phyloP scores from a whole-genome alignment of 169 alveolate genomes.

The Plasmodium vivax region DNA sequence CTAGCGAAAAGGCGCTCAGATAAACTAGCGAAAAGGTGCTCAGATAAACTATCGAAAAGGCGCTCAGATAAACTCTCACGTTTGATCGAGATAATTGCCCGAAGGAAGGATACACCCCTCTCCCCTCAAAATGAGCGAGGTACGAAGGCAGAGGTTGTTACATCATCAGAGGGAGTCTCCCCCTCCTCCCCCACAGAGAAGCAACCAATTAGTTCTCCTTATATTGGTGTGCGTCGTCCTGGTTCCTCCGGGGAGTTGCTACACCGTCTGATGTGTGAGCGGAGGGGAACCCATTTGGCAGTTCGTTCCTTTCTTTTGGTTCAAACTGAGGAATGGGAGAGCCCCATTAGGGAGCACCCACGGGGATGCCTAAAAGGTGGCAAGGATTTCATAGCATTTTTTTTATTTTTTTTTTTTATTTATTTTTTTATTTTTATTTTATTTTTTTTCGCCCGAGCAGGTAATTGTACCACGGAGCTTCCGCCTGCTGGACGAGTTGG shows the following conservation, averaged over 20 bases:
- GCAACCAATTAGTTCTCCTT: background rate
- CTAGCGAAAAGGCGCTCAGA: background rate
- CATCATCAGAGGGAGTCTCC: background rate
- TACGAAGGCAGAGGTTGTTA: background rate
- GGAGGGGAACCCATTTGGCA: background rate
- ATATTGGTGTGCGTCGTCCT: background rate
- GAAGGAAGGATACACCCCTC: background rate
- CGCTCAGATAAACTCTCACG: background rate
- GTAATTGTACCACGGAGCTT: slow-evolving; percentile 97
- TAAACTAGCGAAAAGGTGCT: background rate
- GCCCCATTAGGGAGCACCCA: background rate
- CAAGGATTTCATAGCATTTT: slow-evolving; percentile 2
- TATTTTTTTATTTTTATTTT: too few species aligned
- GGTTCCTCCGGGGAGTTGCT: background rate
- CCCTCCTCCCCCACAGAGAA: background rate
- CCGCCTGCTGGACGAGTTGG: slow-evolving; percentile 96
- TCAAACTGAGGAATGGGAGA: background rate
- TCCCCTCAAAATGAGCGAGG: background rate
- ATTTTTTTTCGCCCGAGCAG: slow-evolving; percentile 7
- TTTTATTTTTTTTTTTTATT: background rate
- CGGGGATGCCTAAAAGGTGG: background rate
- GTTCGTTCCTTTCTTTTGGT: background rate
- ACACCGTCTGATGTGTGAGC: background rate
- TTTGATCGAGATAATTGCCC: background rate
- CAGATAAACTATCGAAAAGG: background rate